Base-by-base conservation (phyloP, 2,329 filamentous ascomycete genomes). In the Berkeleyomyces basicola region DNA sequence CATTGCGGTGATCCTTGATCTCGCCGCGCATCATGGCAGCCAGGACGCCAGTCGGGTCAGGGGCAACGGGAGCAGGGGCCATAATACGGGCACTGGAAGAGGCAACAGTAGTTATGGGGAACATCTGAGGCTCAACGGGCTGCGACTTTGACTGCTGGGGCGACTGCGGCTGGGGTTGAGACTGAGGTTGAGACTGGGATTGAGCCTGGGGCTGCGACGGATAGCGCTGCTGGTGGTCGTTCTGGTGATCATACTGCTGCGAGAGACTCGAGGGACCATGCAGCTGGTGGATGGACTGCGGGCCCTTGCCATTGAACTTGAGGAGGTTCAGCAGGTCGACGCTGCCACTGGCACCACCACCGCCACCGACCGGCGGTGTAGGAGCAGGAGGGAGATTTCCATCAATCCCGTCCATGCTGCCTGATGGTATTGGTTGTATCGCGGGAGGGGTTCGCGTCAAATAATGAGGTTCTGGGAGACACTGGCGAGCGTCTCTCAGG, bases 11-110 rank as follows among this genome's bases (percentile, higher is more conserved):
- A 6, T 67, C 65, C 46, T 64, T 63, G 51, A 63, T 60, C 47
- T 82, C 79, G 65, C 81, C 81, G 70, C 80, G 78, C 78, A 84
- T 83, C 70, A 84, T 76, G 63, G 80, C 81, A 63, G 81, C 81
- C 61, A 84, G 75, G 66, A 83, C 72, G 62, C 81, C 81, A 53
- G 76, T 76, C 33, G 81, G 81, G 65, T 83, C 81, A 61, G 79
- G 78, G 51, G 76, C 74, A 37, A 78, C 73, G 1, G 81, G 81
- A 7, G 81, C 79, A 1, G 81, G 81, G 63, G 81, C 80, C 64
- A 83, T 79, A 40, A 83, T 77, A 61, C 74, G 75, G 61, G 57
- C 47, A 42, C n/a, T 60, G 4, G 58, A n/a, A 58, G 74, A 70
- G 16, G 71, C 71, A 65, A 70, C 70, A 64, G 67, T 69, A 66